Evolutionary conservation across 2,329 filamentous ascomycete genomes (phyloP).

Genomic region (Neonectria ditissima): DNA sequence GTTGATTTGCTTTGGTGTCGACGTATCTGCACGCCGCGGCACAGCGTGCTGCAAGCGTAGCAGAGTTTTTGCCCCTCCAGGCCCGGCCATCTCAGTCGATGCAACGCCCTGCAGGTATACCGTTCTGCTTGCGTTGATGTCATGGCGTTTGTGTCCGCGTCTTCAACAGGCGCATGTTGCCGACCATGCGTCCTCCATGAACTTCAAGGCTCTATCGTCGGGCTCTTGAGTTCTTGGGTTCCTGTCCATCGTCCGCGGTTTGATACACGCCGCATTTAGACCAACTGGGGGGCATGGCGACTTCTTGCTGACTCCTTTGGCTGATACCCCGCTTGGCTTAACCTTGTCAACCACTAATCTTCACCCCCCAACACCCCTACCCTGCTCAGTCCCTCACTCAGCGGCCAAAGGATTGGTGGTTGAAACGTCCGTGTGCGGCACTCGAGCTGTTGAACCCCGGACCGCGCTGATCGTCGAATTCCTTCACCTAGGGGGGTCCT

Average conservation of each 20-base stretch:
- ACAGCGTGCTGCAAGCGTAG: slow-evolving; percentile 33
- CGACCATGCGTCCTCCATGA: slow-evolving; percentile 12
- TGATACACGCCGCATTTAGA: slow-evolving; percentile 24
- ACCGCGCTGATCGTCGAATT: slow-evolving; percentile 6
- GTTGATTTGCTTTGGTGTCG: slow-evolving; percentile 39
- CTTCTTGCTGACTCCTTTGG: slow-evolving; percentile 27
- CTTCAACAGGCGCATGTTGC: slow-evolving; percentile 1
- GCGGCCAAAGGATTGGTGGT: slow-evolving; percentile 27
- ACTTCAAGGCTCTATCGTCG: slow-evolving; percentile 3
- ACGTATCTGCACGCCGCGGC: slow-evolving; percentile 38
- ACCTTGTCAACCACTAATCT: slow-evolving; percentile 35
- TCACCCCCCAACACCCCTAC: slow-evolving; percentile 34
- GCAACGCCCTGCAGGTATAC: slow-evolving; percentile 25
- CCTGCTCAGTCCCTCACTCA: slow-evolving; percentile 27
- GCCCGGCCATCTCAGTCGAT: slow-evolving; percentile 30
- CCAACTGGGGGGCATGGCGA: slow-evolving; percentile 28
- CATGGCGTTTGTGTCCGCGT: slow-evolving; percentile 4
- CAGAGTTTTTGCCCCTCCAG: slow-evolving; percentile 32
- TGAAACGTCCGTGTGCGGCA: slow-evolving; percentile 18
- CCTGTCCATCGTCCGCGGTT: slow-evolving; percentile 22
- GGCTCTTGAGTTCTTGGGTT: slow-evolving; percentile 9
- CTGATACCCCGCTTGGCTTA: slow-evolving; percentile 37
- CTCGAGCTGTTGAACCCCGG: slow-evolving; percentile 10
- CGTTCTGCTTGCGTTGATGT: slow-evolving; percentile 19
- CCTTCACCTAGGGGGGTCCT: slow-evolving; percentile 66